Evolutionary conservation across 441 rosid genomes (phyloP).

Genomic region (Metrosideros polymorpha): DNA sequence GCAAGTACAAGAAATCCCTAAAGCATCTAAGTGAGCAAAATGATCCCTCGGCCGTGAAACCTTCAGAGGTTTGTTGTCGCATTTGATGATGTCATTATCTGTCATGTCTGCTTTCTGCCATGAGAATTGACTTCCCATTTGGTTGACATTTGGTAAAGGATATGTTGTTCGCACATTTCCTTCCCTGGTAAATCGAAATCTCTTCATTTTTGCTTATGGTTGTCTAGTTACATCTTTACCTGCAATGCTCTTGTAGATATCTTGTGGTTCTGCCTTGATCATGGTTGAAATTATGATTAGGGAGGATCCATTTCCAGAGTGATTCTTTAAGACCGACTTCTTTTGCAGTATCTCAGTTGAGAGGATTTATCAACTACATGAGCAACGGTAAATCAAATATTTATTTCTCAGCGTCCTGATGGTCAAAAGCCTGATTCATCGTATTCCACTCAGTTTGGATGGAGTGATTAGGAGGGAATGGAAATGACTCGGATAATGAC

Average conservation of each 20-base stretch:
- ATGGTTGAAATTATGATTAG: neutral
- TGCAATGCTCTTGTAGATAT: neutral
- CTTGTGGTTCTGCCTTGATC: neutral
- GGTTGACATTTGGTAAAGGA: neutral
- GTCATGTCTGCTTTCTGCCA: neutral
- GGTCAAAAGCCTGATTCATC: neutral
- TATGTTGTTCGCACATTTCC: neutral
- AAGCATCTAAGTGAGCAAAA: constrained; percentile 39
- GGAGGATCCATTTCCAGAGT: neutral
- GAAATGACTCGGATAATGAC: neutral
- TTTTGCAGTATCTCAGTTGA: neutral
- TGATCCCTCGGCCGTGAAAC: constrained; percentile 6
- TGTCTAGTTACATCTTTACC: neutral
- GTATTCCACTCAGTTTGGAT: neutral
- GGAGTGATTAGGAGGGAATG: neutral
- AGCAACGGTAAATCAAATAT: neutral
- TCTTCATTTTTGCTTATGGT: neutral
- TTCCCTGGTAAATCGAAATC: neutral
- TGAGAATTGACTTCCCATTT: neutral
- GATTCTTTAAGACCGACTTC: neutral
- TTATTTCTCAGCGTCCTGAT: neutral
- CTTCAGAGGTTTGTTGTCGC: constrained; percentile 23
- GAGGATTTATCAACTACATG: neutral
- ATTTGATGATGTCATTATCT: neutral
- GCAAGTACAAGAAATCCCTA: constrained; percentile 58